These are phyloP conservation scores for Mortierella sp. DNA, from an alignment of 371 early-diverging fungal genomes.

Conservation along the genomic window DNA sequence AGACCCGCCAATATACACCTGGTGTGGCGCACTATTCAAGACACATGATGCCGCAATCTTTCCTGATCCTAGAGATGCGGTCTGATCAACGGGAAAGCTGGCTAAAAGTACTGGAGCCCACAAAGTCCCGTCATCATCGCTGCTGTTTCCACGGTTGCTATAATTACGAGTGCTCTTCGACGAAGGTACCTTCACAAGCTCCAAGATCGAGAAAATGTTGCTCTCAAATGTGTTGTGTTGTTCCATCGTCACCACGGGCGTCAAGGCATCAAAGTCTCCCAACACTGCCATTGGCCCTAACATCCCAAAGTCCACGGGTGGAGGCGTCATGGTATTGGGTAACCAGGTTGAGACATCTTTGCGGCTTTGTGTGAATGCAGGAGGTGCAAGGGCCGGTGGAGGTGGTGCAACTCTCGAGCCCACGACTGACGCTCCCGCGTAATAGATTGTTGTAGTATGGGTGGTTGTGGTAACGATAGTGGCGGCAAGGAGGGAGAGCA, in stretches of 20 bases:
- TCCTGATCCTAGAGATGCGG: not conserved
- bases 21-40: constrained; percentile 28
- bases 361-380: constrained; percentile 13
- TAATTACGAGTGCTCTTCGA: no score
- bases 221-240: constrained; percentile 42
- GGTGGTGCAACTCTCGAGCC: constrained; percentile 2
- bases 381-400: constrained; percentile 3
- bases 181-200: constrained; percentile 16
- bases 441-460: no score
- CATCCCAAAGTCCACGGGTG: constrained; percentile 33
- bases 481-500: no score
- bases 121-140: constrained; percentile 3
- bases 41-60: constrained; percentile 43
- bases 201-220: constrained; percentile 39
- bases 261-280: constrained; percentile 44
- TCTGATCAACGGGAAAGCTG: constrained; percentile 23
- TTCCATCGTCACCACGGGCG: constrained; percentile 24
- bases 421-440: no score
- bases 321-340: constrained; percentile 6
- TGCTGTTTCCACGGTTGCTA: not conserved
- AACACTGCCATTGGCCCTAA: constrained; percentile 46
- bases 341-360: not conserved
- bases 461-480: no score
- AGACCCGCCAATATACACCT: constrained; percentile 64
- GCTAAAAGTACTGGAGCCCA: constrained; percentile 36